Conservation (phyloP, 129 eudicot species). For the Centella asiatica region DNA sequence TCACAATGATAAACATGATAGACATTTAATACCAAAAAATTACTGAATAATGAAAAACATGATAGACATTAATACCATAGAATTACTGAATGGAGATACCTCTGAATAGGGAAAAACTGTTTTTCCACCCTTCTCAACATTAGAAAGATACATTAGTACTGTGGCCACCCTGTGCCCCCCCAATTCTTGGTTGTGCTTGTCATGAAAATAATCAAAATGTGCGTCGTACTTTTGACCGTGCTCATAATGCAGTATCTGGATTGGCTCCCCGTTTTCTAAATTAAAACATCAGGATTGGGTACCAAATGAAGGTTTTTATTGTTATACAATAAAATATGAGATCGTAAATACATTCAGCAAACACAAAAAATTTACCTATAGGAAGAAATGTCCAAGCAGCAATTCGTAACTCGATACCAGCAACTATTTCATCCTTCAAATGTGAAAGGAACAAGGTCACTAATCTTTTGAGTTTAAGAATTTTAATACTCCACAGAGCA, state of each 20-base stretch:
- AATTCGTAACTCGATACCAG: slow-evolving; percentile 55
- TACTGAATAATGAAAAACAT: neutral
- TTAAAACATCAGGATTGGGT: slow-evolving; percentile 1
- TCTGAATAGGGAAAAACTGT: slow-evolving; percentile 68
- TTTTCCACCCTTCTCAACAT: slow-evolving; percentile 73
- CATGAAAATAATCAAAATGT: slow-evolving; percentile 71
- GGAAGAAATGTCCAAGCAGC: slow-evolving; percentile 94
- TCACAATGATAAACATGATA: neutral
- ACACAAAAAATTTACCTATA: slow-evolving; percentile 34
- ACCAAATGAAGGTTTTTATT: neutral
- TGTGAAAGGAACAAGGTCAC: neutral
- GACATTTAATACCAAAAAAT: neutral
- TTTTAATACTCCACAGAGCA: neutral
- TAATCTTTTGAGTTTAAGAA: neutral
- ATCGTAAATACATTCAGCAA: slow-evolving; percentile 20
- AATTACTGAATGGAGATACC: slow-evolving; percentile 22
- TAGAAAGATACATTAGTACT: slow-evolving; percentile 76
- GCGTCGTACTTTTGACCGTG: slow-evolving; percentile 77
- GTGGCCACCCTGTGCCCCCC: slow-evolving; percentile 85
- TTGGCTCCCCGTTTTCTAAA: slow-evolving; percentile 75
- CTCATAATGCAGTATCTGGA: slow-evolving; percentile 69
- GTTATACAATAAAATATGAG: neutral
- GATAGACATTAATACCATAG: neutral
- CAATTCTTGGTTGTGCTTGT: slow-evolving; percentile 42
- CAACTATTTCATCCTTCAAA: slow-evolving; percentile 62